These are phyloP conservation scores for Diaporthe vaccinii DNA, from an alignment of 2,329 filamentous ascomycete species.

Conservation along the genomic window DNA sequence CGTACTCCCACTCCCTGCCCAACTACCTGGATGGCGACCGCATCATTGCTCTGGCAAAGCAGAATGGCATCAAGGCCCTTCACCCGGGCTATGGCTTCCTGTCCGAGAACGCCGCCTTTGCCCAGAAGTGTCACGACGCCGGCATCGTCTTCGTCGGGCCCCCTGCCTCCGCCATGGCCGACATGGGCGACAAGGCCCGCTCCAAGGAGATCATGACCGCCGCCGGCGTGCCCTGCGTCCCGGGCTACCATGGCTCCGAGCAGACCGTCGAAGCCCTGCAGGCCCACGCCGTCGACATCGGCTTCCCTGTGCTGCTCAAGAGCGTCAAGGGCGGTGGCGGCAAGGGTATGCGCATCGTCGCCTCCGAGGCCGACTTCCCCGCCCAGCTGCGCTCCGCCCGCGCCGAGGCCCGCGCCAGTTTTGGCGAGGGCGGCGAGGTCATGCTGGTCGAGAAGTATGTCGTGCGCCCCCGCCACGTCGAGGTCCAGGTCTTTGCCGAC, in stretches of 20 bases:
- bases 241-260: slow-evolving; percentile 91
- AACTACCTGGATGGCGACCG: slow-evolving; percentile 94
- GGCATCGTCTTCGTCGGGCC: slow-evolving; percentile 96
- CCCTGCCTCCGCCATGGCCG: slow-evolving; percentile 82
- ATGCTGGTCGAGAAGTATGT: slow-evolving; percentile 90
- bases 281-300: slow-evolving; percentile 77
- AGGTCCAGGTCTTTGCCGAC: slow-evolving; percentile 93
- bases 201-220: slow-evolving; percentile 97
- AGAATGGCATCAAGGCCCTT: slow-evolving; percentile 88
- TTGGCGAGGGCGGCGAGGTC: slow-evolving; percentile 83
- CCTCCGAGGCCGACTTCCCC: slow-evolving; percentile 76
- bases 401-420: slow-evolving; percentile 82
- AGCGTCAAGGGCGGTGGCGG: slow-evolving; percentile 85
- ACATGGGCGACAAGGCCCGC: slow-evolving; percentile 94
- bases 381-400: slow-evolving; percentile 79
- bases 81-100: slow-evolving; percentile 98
- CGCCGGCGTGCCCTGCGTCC: slow-evolving; percentile 96
- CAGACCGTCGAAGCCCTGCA: slow-evolving; percentile 76
- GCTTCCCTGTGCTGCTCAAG: slow-evolving; percentile 82
- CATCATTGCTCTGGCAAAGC: slow-evolving; percentile 89
- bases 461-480: slow-evolving; percentile 83
- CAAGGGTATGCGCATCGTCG: slow-evolving; percentile 86
- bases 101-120: slow-evolving; percentile 93
- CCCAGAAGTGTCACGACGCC: slow-evolving; percentile 87
- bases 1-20: slow-evolving; percentile 85